Evolutionary conservation across 208 protist species (phyloP), one percentile per base, ranked within the genome.

Genomic region (Dictyostelium gargantuum): DNA sequence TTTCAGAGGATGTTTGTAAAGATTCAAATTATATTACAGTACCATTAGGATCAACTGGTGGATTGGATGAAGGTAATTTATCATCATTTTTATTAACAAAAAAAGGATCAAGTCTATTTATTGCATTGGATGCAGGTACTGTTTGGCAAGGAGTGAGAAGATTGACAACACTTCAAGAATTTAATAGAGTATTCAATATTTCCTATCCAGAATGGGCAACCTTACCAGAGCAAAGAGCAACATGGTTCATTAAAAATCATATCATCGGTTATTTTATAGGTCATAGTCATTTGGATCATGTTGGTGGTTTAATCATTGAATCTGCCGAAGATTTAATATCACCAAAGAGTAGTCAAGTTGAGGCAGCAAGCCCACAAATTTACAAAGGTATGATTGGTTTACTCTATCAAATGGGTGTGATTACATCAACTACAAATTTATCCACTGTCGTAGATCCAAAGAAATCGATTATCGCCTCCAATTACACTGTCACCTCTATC

Each of bases 231-330:
- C 80, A 85, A 74, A 44, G 72, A 44, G 44, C 70, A 19, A 38
- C 80, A n/a, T 85, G 80, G 80, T 85, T 85, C 6, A 85, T 85
- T 44, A 72, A 46, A 74, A 85, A 85, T 38, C 80, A 85, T 32
- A 74, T 85, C 2, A 11, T 58, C 1, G 61, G 61, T 6, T 85
- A 75, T 56, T 52, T 85, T 1, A 85, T 85, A 44, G 80, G 80
- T 21, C 80, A 85, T 56, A 23, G 26, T 26, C 80, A 85, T 74
- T n/a, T 85, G 1, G 80, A 85, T 74, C 80, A 85, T 42, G 63
- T 85, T 26, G 29, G 50, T 10, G 80, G 80, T 29, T 85, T 85
- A 74, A 74, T 74, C 17, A 29, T 74, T 21, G 35, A 35, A 29
- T 56, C 42, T 13, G 61, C 80, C 0, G 79, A 70, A 75, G 68